Evolutionary conservation across 352 stramenopile species (phyloP), one percentile per base, ranked within the genome.

Genomic region (Globisporangium paddicum): DNA sequence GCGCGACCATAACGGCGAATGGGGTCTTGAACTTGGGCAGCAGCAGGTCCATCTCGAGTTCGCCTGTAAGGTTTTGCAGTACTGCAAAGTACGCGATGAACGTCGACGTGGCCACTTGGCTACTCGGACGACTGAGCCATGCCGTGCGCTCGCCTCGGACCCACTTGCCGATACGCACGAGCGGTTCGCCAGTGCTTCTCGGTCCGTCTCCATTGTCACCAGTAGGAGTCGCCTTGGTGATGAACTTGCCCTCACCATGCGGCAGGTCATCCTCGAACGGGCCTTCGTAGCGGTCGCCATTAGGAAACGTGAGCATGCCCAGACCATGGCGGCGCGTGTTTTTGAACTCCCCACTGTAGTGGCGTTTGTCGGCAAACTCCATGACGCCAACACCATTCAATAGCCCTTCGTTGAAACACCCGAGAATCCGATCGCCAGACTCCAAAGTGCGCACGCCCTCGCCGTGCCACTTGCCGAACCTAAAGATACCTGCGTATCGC

Each of bases 281-380:
- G 6, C 93, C 93, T 66, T 96, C 87, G 67, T 97, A 98, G 1
- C 76, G 74, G 53, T 97, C 93, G 3, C 92, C 90, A 49, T 92
- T 96, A 0, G 83, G 69, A 57, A 95, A 96, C 2, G 79, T 88
- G 14, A 98, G 55, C 30, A 87, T 72, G 5, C 93, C 91, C 32
- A 82, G 57, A 5, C 91, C 91, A 26, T 97, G 79, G 6, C 83
- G 71, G 7, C 72, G 62, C 10, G 84, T 92, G 50, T 72, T 58
- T 6, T 18, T 41, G 55, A 93, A 92, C 5, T 72, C 67, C n/a
- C 84, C 82, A 13, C 60, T 58, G 48, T 93, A 93, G 34, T 89
- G 79, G 0, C 82, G 72, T 47, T 82, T 80, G 51, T 93, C 84
- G 7, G 68, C 66, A 65, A 89, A 93, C 51, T 88, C 75, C 28